A percentile compares a stretch with the other conserved stretches of the same genome.
These are phyloP conservation scores for Xylaria sp. DNA, from an alignment of 495 filamentous ascomycete species.

Conservation along the genomic window DNA sequence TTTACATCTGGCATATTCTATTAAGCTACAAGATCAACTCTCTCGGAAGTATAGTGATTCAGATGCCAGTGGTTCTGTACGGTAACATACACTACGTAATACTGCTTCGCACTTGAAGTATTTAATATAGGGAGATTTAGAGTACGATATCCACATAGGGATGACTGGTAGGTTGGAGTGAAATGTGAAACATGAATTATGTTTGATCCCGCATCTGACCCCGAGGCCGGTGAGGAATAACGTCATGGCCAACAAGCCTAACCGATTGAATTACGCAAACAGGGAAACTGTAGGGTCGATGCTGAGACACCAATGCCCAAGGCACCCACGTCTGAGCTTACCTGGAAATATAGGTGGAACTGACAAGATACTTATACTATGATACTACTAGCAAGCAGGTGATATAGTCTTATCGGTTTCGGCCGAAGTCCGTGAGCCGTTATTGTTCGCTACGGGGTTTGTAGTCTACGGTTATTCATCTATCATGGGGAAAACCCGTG, in stretches of 20 bases:
- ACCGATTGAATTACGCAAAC: slow-evolving; percentile 1
- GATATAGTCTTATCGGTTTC: too few species aligned
- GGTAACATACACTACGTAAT: neutral
- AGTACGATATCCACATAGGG: neutral
- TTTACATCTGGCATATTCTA: neutral
- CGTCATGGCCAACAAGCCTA: neutral
- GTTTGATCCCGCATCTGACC: slow-evolving; percentile 14
- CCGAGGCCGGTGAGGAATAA: neutral
- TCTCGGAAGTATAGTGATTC: neutral
- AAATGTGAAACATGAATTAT: slow-evolving; percentile 14
- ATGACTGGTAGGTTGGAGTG: neutral
- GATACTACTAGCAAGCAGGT: neutral
- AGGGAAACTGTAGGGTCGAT: neutral
- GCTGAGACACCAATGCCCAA: neutral
- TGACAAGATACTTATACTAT: neutral
- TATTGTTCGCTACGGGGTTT: neutral
- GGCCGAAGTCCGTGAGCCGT: neutral
- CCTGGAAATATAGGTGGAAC: neutral
- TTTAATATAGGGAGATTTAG: neutral
- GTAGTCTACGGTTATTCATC: neutral
- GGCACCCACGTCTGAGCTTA: neutral
- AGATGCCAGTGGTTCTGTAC: neutral
- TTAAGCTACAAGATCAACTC: neutral
- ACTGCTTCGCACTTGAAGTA: neutral
- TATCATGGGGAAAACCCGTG: neutral